Evolutionary conservation across 805 yeast genomes (phyloP), one percentile per base, ranked within the genome.

Genomic region (Ogataea degrootiae): DNA sequence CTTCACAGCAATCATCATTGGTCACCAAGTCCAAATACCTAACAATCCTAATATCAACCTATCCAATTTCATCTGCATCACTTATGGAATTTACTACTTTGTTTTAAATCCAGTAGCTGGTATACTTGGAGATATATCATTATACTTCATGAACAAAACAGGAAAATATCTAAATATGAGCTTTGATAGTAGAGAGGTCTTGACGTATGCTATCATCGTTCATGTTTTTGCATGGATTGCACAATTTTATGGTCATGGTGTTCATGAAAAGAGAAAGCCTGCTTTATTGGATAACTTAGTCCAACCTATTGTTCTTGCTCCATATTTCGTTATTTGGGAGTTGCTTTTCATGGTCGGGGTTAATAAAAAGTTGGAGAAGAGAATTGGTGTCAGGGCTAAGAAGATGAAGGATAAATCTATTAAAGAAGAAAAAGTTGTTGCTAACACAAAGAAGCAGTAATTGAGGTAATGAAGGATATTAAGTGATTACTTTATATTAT

Each of bases 231-330:
- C 86, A 9, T 92, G 99, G 98, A 58, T 81, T 15, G 81, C 80
- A 6, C 98, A 94, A 59, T 90, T 92, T 64, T 72, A 84, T 43
- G 97, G 97, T 4, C 98, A 94, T 62, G 92, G 86, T 1, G 72
- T 77, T 11, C 87, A 81, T 60, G 99, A 92, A 61, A 75, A 74
- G 50, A 73, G 88, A 38, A 86, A 90, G 0, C 99, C 99, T 0
- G 97, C 98, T 0, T 66, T 92, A 44, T 63, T 88, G 37, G 96
- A 91, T 58, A 91, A 84, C 60, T 69, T 89, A 40, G 68, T 83
- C 5, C 97, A 90, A 61, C 94, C 97, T 5, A 63, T 92, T 17
- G 89, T 92, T 0, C 71, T 91, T 52, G 98, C 98, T 1, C 98
- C 98, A 1, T 89, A 79, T 60, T 91, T 92, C 62, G 96, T 90